Evolutionary conservation across 768 basidiomycete species (phyloP).

Genomic region (Cystofilobasidium ferigula): DNA sequence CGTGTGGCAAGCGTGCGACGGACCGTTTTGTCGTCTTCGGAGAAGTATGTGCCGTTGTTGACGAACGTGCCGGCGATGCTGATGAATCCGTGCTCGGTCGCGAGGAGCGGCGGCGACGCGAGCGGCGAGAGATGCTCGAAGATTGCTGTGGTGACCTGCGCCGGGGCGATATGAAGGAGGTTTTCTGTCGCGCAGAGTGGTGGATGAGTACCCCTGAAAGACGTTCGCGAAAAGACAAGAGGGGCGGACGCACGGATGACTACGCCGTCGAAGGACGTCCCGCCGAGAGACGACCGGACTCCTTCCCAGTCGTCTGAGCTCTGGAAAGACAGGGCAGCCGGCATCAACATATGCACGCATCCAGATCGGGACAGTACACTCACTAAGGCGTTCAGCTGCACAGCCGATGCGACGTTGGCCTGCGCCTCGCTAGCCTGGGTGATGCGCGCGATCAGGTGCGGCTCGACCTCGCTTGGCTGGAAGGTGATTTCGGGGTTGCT

Average conservation of each 20-base stretch:
- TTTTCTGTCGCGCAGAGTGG: conserved; percentile 5
- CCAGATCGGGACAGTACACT: not conserved
- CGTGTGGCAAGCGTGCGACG: not conserved
- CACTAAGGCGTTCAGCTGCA: conserved; percentile 6
- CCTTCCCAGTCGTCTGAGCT: not conserved
- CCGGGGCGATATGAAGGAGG: conserved; percentile 15
- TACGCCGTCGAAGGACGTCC: not conserved
- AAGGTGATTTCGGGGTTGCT: conserved; percentile 6
- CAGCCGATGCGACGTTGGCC: not conserved
- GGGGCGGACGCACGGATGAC: not conserved
- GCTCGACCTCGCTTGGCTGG: conserved; percentile 13
- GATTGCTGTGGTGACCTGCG: conserved; percentile 3
- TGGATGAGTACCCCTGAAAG: no score
- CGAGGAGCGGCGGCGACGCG: not conserved
- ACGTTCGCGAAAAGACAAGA: not conserved
- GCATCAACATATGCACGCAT: no score
- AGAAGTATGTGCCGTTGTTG: not conserved
- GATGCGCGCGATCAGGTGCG: not conserved
- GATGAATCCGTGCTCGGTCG: not conserved
- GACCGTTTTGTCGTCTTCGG: conserved; percentile 11
- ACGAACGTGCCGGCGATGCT: conserved; percentile 16
- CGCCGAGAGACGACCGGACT: not conserved
- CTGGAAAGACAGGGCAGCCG: no score
- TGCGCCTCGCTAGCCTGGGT: not conserved
- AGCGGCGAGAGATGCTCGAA: conserved; percentile 4